phyloP scores from a whole-genome alignment of 2,329 filamentous ascomycete genomes.

The Trematosphaeria pertusa region DNA sequence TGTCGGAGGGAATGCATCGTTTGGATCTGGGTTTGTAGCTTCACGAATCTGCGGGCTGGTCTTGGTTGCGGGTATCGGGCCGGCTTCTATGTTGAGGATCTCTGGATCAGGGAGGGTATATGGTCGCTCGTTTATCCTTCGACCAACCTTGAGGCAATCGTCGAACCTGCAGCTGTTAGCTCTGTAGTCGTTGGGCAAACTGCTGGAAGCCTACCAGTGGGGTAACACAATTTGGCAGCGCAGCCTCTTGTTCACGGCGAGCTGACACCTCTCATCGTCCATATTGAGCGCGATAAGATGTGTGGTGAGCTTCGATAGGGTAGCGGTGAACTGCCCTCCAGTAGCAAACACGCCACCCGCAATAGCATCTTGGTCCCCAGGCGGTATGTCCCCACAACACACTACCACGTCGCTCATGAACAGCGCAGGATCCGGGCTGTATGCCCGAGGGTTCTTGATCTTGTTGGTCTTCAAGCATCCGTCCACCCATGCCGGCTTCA shows the following conservation, averaged over 20 bases:
- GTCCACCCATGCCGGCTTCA: constrained; percentile 82
- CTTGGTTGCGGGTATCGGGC: constrained; percentile 53
- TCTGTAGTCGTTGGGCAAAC: not conserved
- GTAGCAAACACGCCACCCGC: constrained; percentile 87
- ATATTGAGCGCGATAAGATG: constrained; percentile 85
- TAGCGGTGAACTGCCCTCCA: constrained; percentile 79
- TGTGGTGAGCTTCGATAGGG: constrained; percentile 77
- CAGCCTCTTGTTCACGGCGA: constrained; percentile 69
- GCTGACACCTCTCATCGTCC: constrained; percentile 73
- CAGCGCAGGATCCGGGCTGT: constrained; percentile 87
- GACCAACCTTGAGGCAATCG: constrained; percentile 91
- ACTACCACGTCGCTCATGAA: constrained; percentile 88
- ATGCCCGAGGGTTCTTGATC: constrained; percentile 79
- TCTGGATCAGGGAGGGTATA: constrained; percentile 88
- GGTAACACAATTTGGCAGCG: constrained; percentile 86
- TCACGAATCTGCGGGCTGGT: constrained; percentile 49
- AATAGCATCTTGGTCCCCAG: constrained; percentile 89
- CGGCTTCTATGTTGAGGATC: constrained; percentile 61
- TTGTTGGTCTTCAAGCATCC: constrained; percentile 73
- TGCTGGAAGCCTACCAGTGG: constrained; percentile 72
- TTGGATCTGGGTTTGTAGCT: constrained; percentile 42
- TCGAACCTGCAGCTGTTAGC: constrained; percentile 73
- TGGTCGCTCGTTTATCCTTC: constrained; percentile 85
- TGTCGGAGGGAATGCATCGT: constrained; percentile 26
- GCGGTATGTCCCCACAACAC: constrained; percentile 82